Evolutionary conservation across 2,329 filamentous ascomycete genomes (phyloP), one percentile per base, ranked within the genome.

Genomic region (Aciculosporium take): DNA sequence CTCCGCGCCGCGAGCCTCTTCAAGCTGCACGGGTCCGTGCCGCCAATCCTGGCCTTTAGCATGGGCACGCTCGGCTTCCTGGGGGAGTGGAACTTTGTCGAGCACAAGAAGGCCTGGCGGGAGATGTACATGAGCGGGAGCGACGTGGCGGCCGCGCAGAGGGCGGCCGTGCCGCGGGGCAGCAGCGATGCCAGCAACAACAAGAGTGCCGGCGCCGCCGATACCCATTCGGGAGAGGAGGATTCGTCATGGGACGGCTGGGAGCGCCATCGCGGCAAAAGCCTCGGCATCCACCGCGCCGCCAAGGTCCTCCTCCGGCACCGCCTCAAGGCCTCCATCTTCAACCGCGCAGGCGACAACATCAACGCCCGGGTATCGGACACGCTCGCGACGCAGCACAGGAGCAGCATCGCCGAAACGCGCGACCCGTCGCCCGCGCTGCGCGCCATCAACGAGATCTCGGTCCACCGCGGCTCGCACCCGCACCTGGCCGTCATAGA

Each of bases 1-100:
- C 45, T 62, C 10, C 53, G 60, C 18, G 60, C 60, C 1, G 60
- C 60, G 6, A 62, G 60, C 42, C 45, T 95, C 5, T 96, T 60
- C 63, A 86, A 86, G 45, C 81, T 84, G 29, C 79, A 84, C 34
- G 69, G 74, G 2, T 77, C 78, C 33, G 89, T 98, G 0, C 91
- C 91, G 0, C 91, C 91, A 0, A 83, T 98, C 27, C 68, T 98
- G 7, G 87, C 85, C 1, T 98, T 98, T 56, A 94, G 87, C 57
- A 95, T 98, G 85, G 91, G 91, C 5, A 93, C 89, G 0, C 67
- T 98, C 1, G 91, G 91, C 0, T 98, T 98, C 51, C 65, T 98
- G 7, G 88, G 89, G 13, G 89, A 96, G 61, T 98, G 89, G 88
- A 93, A 91, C 53, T 96, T 96, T 57, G 70, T 71, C 6, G 88